phyloP scores from a whole-genome alignment of 345 rosid species.

The Capsella bursapastoris region DNA sequence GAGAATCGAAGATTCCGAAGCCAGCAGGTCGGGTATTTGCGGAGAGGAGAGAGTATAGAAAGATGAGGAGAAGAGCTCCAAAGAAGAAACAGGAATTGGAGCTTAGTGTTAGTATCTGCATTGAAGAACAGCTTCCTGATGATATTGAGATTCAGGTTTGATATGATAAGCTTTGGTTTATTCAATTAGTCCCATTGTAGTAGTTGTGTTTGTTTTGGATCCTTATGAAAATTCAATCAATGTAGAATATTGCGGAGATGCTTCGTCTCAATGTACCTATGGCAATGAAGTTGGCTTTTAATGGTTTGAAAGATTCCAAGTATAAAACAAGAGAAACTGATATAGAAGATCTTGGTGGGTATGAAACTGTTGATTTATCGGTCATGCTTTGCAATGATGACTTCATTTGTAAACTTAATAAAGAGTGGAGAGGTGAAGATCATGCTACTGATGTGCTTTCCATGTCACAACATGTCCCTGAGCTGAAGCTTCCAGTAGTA shows the following conservation, averaged over 20 bases:
- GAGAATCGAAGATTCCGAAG: conserved; percentile 41
- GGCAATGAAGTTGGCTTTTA: conserved; percentile 83
- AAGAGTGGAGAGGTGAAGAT: conserved; percentile 97
- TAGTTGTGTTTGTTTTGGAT: background rate
- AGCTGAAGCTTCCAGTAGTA: conserved; percentile 82
- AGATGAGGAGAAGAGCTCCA: conserved; percentile 53
- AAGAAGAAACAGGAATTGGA: conserved; percentile 65
- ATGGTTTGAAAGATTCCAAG: conserved; percentile 60
- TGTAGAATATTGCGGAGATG: conserved; percentile 85
- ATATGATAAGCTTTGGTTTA: background rate
- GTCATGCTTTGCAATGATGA: conserved; percentile 85
- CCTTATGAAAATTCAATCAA: background rate
- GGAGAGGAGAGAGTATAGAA: conserved; percentile 69
- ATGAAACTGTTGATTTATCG: conserved; percentile 73
- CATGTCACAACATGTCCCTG: conserved; percentile 85
- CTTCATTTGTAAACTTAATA: conserved; percentile 80
- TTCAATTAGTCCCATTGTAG: background rate
- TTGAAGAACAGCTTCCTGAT: conserved; percentile 84
- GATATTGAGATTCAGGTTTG: conserved; percentile 80
- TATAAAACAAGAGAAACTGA: conserved; percentile 77
- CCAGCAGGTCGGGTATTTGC: conserved; percentile 43
- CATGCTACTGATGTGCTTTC: conserved; percentile 96
- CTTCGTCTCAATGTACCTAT: conserved; percentile 83
- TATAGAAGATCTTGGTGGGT: conserved; percentile 70
- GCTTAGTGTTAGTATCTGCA: conserved; percentile 80